Evolutionary conservation across 2,329 filamentous ascomycete species (phyloP), one percentile per base, ranked within the genome.

Genomic region (Pseudogymnoascus sp.): DNA sequence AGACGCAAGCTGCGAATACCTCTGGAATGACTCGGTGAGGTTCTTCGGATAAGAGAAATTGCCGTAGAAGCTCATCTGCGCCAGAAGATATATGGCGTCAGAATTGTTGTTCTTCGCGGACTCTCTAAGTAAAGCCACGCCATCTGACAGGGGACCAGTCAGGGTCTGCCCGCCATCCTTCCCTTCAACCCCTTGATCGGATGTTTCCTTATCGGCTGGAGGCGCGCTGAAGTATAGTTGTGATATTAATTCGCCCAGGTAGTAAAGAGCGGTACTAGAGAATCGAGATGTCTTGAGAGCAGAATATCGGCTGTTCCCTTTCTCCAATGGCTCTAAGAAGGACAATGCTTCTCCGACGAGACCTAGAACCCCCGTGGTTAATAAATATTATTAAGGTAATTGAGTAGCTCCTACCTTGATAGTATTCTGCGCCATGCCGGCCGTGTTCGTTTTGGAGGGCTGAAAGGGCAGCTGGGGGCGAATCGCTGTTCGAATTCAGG

Each of bases 1-100:
- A 17, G 82, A 81, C 2, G 93, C 91, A 62, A 99, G 82, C 65
- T 87, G 82, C 66, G 89, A 81, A 75, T 97, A 99, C 77, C 91
- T 84, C 67, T 83, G 80, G 73, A 96, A 96, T 0, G 95, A 91
- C 59, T 84, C 81, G 33, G 83, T 80, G 69, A 96, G 91, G 73
- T 97, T 87, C 67, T 88, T 83, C 1, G 93, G 93, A 71, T 97
- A 84, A 21, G 90, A 89, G 76, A 88, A 96, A 76, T 97, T 97
- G 73, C 95, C 95, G 71, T 95, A 92, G 76, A 97, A 97, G 78
- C 96, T 96, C 82, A 99, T 88, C 74, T 99, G 91, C 17, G 91
- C 95, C 23, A 99, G 82, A 15, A 96, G 80, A 72, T 89, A 96
- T 53, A 97, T 84, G 4, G 95, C 95, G 74, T 99, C 93, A 1